These are phyloP conservation scores for Pichia norvegensis DNA, from an alignment of 1,139 yeast species.

Conservation along the genomic window DNA sequence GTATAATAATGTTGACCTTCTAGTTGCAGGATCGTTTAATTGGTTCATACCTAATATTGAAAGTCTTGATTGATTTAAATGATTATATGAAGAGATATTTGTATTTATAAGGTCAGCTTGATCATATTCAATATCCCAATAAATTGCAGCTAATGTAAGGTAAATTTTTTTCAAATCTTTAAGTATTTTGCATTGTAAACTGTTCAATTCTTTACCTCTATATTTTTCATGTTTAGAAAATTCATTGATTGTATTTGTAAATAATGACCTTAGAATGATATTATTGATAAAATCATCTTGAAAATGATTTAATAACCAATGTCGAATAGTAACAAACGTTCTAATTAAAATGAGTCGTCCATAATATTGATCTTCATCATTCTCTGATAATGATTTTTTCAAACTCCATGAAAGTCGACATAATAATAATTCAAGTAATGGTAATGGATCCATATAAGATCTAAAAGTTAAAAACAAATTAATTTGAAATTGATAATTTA, in stretches of 20 bases:
- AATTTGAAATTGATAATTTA: conserved; percentile 70
- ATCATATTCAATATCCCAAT: conserved; percentile 36
- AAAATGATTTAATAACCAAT: conserved; percentile 79
- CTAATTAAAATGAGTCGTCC: conserved; percentile 73
- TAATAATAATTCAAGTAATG: conserved; percentile 53
- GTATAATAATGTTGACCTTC: conserved; percentile 50
- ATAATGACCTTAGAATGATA: conserved; percentile 37
- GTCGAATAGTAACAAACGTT: conserved; percentile 80
- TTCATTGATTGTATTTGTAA: conserved; percentile 44
- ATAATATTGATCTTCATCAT: conserved; percentile 34
- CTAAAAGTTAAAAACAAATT: conserved; percentile 86
- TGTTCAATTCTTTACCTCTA: conserved; percentile 18
- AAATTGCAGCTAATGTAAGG: conserved; percentile 29
- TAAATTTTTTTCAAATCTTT: conserved; percentile 38
- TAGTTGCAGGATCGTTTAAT: conserved; percentile 43
- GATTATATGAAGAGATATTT: conserved; percentile 23
- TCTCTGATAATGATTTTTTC: conserved; percentile 26
- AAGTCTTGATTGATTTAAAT: conserved; percentile 23
- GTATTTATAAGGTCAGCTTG: conserved; percentile 28
- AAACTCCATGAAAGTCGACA: conserved; percentile 72
- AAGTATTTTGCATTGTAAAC: conserved; percentile 36
- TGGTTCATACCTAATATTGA: conserved; percentile 29
- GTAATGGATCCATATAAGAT: conserved; percentile 51
- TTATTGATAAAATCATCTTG: conserved; percentile 57
- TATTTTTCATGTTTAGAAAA: conserved; percentile 23